Evolutionary conservation across 768 basidiomycete species (phyloP).

Genomic region (Mycena albidolilacea): DNA sequence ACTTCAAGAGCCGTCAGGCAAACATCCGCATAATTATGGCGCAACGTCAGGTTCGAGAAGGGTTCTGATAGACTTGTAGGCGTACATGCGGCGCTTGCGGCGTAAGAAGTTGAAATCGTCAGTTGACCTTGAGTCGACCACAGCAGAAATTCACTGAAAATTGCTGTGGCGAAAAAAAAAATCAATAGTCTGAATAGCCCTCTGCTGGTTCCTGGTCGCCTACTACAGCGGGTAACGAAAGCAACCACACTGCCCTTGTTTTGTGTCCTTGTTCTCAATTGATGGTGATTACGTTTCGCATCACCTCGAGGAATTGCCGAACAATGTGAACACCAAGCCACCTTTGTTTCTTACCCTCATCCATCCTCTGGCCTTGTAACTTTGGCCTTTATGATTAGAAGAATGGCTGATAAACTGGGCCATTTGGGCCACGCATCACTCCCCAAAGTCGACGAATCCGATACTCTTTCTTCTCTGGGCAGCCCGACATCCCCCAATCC

Average conservation of each 20-base stretch:
- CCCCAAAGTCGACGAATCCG: constrained; percentile 21
- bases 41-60: not conserved
- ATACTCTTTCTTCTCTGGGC: constrained; percentile 16
- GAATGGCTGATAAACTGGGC: constrained; percentile 66
- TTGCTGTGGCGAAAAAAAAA: not conserved
- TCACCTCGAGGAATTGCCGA: constrained; percentile 16
- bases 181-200: not conserved
- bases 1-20: constrained; percentile 1
- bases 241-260: constrained; percentile 19
- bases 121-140: no score
- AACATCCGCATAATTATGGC: not conserved
- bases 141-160: not conserved
- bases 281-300: constrained; percentile 8
- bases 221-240: not conserved
- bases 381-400: constrained; percentile 57
- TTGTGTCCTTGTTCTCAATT: constrained; percentile 28
- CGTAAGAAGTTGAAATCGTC: not conserved
- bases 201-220: not conserved
- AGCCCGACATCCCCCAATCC: constrained; percentile 50
- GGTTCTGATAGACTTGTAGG: not conserved
- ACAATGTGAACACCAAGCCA: constrained; percentile 26
- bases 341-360: constrained; percentile 31
- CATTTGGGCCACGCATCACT: constrained; percentile 51
- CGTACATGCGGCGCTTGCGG: not conserved
- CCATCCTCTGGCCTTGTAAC: constrained; percentile 42